Evolutionary conservation across 164 flowering plant species (phyloP), one percentile per base, ranked within the genome.

Genomic region (Kalanchoe fedtschenkoi): DNA sequence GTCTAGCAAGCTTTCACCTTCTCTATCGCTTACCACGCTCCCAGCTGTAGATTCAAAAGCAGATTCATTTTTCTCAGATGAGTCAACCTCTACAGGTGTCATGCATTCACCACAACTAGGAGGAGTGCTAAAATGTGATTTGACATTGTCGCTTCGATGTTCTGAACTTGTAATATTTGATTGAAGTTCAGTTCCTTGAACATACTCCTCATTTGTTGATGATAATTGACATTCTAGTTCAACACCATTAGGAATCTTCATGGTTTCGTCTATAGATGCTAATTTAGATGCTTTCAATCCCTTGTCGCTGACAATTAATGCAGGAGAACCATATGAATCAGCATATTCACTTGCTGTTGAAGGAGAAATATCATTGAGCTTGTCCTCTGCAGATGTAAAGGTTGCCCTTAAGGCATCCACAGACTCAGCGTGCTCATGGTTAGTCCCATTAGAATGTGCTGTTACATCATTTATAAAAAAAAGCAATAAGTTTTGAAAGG

Each of bases 51-150:
- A 83, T 62, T 81, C 82, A 22, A 78, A 62, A 7, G 79, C 80
- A 29, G 96, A 91, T 51, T 83, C 96, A 42, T 84, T 85, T 70
- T 96, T 83, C 58, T 90, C 98, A 60, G 87, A 79, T 2, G 95
- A 82, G 60, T 78, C 57, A 66, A 77, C 76, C 56, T 71, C 79
- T 54, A 80, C 89, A 60, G 81, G 79, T 22, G 76, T 55, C 29
- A 51, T 84, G 87, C 65, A 81, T 35, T 29, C 78, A 81, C 37
- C 30, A 58, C 41, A 78, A 61, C 39, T 67, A 66, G 63, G 81
- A 51, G 56, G 30, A 64, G 64, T 84, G 91, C 57, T 54, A n/a
- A 41, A 42, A 51, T 70, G 71, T 87, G 11, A 66, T 41, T 37
- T 90, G 86, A 60, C 82, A 87, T 47, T 61, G 60, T 65, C 63